Conservation (phyloP, 2,329 filamentous ascomycete genomes). For the Dichotomopilus funicola region DNA sequence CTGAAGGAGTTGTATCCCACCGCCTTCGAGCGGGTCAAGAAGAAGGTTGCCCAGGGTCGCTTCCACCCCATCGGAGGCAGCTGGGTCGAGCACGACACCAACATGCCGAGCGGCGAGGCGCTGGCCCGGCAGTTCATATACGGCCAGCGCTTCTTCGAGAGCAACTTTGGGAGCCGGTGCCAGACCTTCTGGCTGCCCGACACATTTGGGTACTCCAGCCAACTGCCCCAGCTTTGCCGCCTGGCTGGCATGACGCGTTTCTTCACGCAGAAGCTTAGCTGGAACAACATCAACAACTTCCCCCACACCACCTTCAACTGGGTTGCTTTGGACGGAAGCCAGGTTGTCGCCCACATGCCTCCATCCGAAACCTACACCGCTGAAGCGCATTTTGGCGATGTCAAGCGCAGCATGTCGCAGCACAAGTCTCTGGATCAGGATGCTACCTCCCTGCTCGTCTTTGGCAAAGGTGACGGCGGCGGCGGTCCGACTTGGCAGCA, state of each 20-base stretch:
- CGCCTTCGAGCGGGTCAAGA: conserved; percentile 83
- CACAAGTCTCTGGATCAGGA: conserved; percentile 97
- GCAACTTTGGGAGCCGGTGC: conserved; percentile 80
- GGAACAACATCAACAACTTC: conserved; percentile 99
- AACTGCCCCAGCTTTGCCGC: conserved; percentile 88
- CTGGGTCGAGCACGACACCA: conserved; percentile 99
- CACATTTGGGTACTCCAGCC: conserved; percentile 94
- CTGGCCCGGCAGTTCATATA: conserved; percentile 92
- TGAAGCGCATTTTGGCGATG: conserved; percentile 88
- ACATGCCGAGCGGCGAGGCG: conserved; percentile 92
- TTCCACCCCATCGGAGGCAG: conserved; percentile 96
- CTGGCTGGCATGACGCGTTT: conserved; percentile 95
- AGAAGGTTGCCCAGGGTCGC: conserved; percentile 79
- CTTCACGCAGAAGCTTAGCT: conserved; percentile 96
- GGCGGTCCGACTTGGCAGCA: conserved; percentile 92
- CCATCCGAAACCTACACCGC: conserved; percentile 94
- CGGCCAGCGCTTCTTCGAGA: conserved; percentile 90
- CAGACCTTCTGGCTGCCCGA: conserved; percentile 96
- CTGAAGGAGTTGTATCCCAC: conserved; percentile 82
- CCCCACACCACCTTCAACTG: conserved; percentile 99
- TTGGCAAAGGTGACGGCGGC: conserved; percentile 93
- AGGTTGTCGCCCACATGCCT: conserved; percentile 97
- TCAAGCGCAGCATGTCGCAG: conserved; percentile 79
- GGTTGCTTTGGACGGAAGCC: conserved; percentile 91
- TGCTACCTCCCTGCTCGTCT: conserved; percentile 81